A percentile compares a stretch with the other conserved stretches of the same genome.
Evolutionary conservation across 2,329 filamentous ascomycete genomes (phyloP).

Genomic region (Phialocephala subalpina): DNA sequence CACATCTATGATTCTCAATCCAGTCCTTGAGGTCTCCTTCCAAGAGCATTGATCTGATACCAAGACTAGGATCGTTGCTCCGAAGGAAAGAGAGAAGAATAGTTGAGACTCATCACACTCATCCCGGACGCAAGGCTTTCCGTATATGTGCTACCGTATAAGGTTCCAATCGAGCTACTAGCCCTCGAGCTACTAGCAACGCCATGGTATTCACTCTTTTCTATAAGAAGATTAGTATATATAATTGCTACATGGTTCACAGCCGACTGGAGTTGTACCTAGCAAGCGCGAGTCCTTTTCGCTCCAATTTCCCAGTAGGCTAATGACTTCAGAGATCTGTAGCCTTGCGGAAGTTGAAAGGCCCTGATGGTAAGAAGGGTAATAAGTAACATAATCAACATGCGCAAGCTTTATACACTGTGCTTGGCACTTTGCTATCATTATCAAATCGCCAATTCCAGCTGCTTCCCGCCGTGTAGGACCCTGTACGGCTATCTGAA

Average conservation of each 20-base stretch:
- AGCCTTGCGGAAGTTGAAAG: not conserved
- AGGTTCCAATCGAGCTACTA: not conserved
- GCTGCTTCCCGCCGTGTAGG: not conserved
- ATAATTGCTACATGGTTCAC: not conserved
- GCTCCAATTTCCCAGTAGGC: not conserved
- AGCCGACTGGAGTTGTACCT: not conserved
- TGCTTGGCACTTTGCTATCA: not conserved
- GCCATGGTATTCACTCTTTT: not conserved
- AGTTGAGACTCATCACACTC: constrained; percentile 2
- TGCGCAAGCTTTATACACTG: not conserved
- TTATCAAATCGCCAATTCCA: not conserved
- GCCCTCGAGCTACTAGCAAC: not conserved
- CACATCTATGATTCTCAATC: constrained; percentile 3
- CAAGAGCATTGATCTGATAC: not conserved
- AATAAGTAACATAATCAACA: too few species aligned
- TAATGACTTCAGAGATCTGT: not conserved
- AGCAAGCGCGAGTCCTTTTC: constrained; percentile 1
- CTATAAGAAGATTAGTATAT: constrained; percentile 5
- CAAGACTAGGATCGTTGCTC: not conserved
- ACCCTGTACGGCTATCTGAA: not conserved
- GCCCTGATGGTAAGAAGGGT: not conserved
- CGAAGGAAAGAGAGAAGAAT: constrained; percentile 6
- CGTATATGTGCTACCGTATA: constrained; percentile 1
- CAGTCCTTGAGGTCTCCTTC: not conserved
- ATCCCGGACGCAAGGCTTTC: not conserved